Base-by-base conservation (phyloP, 768 basidiomycete genomes). In the Lactarius evosmus region DNA sequence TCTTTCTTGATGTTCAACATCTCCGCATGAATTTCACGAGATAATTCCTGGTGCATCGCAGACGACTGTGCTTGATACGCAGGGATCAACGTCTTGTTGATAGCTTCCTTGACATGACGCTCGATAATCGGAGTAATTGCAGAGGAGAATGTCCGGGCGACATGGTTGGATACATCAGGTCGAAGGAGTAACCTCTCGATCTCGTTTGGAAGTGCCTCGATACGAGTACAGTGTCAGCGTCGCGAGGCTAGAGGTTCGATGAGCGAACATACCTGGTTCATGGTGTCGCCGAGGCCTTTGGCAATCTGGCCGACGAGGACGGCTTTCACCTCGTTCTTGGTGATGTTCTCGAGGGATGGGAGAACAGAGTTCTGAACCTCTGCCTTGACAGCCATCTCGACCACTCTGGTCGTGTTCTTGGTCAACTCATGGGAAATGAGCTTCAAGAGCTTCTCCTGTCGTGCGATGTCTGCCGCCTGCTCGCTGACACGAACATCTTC, bases 381-480 rank as follows among this genome's bases (percentile, higher is more conserved):
- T 58, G 78, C 80, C 78, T 92, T 93, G 71, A 94, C 88, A 16
- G 91, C 93, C 81, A 88, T 82, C 77, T 95, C 93, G 50, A 95
- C 93, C 54, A 93, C 89, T 14, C 91, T 83, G 11, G 91, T 91
- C 12, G 92, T 94, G 69, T 93, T 93, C 75, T 89, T 86, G 9
- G 89, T 93, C 56, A 94, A 79, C 74, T 93, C 90, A 1, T 84
- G 89, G 27, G 91, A 93, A 68, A 94, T 93, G 59, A 94, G 78
- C 76, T 93, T 93, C 70, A 94, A 78, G 65, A 94, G 91, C 74
- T 89, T 92, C 76, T 95, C 93, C 74, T 95, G 91, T 16, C 92
- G 85, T 41, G 85, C 79, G 66, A 91, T 91, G 71, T 93, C 91
- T 66, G 88, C 88, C 11, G 85, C 81, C 71, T 91, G 89, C 67